These are phyloP conservation scores for Taiozyma sp. DNA, from an alignment of 1,139 yeast genomes.

Conservation along the genomic window DNA sequence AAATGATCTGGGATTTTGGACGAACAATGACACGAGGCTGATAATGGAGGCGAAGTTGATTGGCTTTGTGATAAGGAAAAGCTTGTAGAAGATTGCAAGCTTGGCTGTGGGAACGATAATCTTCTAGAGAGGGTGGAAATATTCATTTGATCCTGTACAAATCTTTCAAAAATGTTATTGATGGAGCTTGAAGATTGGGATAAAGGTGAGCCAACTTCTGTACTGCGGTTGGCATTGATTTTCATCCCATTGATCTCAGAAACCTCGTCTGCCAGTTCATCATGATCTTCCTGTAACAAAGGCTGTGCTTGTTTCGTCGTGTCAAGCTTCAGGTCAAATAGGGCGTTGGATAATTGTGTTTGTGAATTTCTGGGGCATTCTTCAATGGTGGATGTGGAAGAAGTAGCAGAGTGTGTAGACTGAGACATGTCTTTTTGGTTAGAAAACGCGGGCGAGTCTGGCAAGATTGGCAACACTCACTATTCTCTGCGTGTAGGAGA, in stretches of 20 bases:
- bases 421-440: neutral
- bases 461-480: neutral
- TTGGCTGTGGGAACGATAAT: constrained; percentile 8
- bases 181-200: constrained; percentile 23
- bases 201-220: constrained; percentile 1
- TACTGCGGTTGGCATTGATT: neutral
- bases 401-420: neutral
- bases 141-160: constrained; percentile 28
- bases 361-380: neutral
- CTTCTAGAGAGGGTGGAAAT: constrained; percentile 11
- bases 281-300: neutral
- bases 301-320: neutral
- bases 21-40: constrained; percentile 3
- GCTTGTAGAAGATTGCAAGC: constrained; percentile 5
- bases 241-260: neutral
- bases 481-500: neutral
- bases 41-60: constrained; percentile 3
- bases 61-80: constrained; percentile 7
- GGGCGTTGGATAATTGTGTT: neutral
- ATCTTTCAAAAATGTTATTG: constrained; percentile 31
- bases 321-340: neutral
- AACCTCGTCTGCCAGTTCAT: neutral
- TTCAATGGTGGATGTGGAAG: neutral
- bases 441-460: neutral
- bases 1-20: constrained; percentile 34